Base-by-base conservation (phyloP, 805 yeast genomes). In the Yarrowia sp. region DNA sequence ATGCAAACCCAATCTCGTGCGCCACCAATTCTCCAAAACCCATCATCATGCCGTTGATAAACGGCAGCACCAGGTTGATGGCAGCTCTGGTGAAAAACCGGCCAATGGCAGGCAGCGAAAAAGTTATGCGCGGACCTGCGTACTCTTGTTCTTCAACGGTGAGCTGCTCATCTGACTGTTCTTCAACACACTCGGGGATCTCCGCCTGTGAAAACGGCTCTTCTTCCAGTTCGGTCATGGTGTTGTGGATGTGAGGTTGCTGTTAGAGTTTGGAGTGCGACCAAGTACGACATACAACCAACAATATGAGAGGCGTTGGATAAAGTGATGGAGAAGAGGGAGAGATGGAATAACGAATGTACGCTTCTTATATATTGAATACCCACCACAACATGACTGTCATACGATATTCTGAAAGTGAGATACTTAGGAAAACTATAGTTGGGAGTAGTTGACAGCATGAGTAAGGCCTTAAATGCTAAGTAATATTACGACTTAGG, bases 21-120 rank as follows among this genome's bases (percentile, higher is more conserved):
- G 98, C 98, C 66, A 90, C 78, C 18, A 93, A 86, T 78, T 93
- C 98, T 1, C 98, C 98, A 74, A 93, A 91, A 0, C 98, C 98
- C 60, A 93, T 82, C 97, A 92, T 92, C 76, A 93, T 79, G 8
- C 98, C 98, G 71, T 93, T 93, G 69, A 93, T 80, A 71, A 93
- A 92, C 1, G 98, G 98, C 51, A 93, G 77, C 1, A 92, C 73
- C 69, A 93, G 76, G 70, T 93, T 93, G 68, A 93, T 85, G 1
- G 92, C 71, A 8, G 69, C 55, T 10, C 57, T 44, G 44, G 38
- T 39, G 8, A 61, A 31, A n/a, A 61, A 45, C 2, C 47, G 55
- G 28, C 47, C 45, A 32, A 61, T 47, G 31, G 65, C 44, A 15
- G 44, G 47, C 38, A 38, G 3, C 28, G 65, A 61, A 38, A 48